Evolutionary conservation across 345 rosid species (phyloP).

Genomic region (Odontarrhena argentea): DNA sequence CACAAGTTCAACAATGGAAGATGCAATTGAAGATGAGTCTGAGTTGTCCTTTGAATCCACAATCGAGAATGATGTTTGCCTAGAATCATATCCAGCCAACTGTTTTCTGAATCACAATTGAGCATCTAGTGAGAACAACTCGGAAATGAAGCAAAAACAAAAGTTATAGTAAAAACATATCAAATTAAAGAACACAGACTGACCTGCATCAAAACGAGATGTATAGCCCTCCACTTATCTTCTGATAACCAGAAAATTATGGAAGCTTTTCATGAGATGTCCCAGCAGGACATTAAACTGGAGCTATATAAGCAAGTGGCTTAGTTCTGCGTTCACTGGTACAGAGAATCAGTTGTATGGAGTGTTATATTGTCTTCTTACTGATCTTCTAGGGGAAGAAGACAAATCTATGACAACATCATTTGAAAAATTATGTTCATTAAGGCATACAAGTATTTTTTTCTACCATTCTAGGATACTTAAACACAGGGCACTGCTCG

Average conservation of each 20-base stretch:
- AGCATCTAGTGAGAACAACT: conserved; percentile 3
- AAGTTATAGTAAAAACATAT: neutral
- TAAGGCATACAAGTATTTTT: conserved; percentile 45
- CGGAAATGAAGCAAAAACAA: conserved; percentile 16
- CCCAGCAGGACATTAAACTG: conserved; percentile 19
- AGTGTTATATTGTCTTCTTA: conserved; percentile 21
- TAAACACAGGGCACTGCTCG: conserved; percentile 67
- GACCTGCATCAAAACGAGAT: conserved; percentile 29
- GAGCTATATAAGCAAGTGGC: conserved; percentile 29
- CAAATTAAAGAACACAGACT: conserved; percentile 20
- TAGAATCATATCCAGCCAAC: conserved; percentile 24
- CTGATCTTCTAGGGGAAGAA: conserved; percentile 6
- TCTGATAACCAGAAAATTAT: conserved; percentile 22
- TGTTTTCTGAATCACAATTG: conserved; percentile 26
- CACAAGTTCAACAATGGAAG: conserved; percentile 18
- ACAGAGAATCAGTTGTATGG: conserved; percentile 27
- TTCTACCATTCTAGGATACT: conserved; percentile 50
- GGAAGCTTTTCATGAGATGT: conserved; percentile 25
- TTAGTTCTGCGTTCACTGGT: conserved; percentile 36
- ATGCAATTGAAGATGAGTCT: conserved; percentile 2
- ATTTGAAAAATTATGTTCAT: conserved; percentile 12
- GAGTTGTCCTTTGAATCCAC: conserved; percentile 8
- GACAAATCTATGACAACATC: conserved; percentile 31
- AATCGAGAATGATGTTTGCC: conserved; percentile 21
- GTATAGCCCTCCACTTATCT: conserved; percentile 21